A percentile compares a stretch with the other conserved stretches of the same genome.
Conservation (phyloP, 305 asterid species). For the Fraxinus floribunda region DNA sequence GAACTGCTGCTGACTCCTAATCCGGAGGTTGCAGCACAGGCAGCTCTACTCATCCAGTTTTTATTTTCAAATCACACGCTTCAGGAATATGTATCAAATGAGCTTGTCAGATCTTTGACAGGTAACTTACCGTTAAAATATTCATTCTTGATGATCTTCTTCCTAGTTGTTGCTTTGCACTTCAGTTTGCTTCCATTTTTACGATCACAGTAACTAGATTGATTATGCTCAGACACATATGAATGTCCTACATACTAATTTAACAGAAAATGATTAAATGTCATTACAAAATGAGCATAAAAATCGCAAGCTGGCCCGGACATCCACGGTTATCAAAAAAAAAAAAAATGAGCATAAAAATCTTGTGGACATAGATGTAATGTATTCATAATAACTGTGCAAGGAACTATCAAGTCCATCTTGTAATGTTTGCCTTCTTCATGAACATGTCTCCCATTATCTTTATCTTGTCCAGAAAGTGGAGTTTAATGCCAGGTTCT, state of each 20-base stretch:
- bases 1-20: constrained; percentile 61
- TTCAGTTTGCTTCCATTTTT: constrained; percentile 14
- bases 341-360: constrained; percentile 8
- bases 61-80: constrained; percentile 86
- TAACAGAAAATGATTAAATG: background rate
- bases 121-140: constrained; percentile 43
- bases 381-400: constrained; percentile 3
- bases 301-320: background rate
- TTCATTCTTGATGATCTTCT: background rate
- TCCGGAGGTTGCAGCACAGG: constrained; percentile 65
- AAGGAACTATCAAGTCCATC: constrained; percentile 14
- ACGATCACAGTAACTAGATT: background rate
- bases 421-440: constrained; percentile 11
- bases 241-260: background rate
- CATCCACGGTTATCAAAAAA: too few relatives aligned
- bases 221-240: background rate
- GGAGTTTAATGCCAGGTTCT: background rate
- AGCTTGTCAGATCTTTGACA: constrained; percentile 73
- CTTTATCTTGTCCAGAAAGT: background rate
- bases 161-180: background rate
- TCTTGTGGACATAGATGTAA: constrained; percentile 9
- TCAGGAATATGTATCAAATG: constrained; percentile 81
- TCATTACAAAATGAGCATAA: constrained; percentile 11
- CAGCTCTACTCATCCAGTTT: constrained; percentile 65
- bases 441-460: background rate